Conservation (phyloP, 2,329 filamentous ascomycete species). For the Fusarium longipes region DNA sequence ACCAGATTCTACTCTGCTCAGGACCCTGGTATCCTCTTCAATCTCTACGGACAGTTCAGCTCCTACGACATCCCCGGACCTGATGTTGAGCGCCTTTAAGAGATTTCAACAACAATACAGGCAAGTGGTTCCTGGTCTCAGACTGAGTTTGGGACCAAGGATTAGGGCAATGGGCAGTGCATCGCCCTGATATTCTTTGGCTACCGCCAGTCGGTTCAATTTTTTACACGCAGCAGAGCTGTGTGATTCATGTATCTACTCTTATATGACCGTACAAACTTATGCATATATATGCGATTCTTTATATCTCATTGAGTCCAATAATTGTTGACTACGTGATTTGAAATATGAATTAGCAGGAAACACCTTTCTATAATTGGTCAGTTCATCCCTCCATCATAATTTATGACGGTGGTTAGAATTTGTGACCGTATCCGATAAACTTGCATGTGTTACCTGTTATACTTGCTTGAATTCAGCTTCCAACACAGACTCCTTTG, state of each 20-base stretch:
- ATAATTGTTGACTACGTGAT: no score
- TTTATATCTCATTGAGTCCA: background rate
- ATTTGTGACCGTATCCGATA: no score
- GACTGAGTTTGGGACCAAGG: background rate
- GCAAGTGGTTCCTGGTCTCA: slow-evolving; percentile 10
- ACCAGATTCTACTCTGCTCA: slow-evolving; percentile 51
- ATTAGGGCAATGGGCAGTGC: slow-evolving; percentile 7
- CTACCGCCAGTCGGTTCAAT: slow-evolving; percentile 27
- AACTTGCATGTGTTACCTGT: no score
- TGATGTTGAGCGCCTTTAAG: slow-evolving; percentile 27
- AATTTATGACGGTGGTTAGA: no score
- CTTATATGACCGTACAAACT: slow-evolving; percentile 24
- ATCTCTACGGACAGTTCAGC: slow-evolving; percentile 48
- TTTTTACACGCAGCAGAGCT: slow-evolving; percentile 27
- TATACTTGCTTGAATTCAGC: no score
- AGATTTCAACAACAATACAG: background rate
- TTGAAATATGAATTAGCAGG: no score
- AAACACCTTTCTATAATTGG: no score
- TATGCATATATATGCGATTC: background rate
- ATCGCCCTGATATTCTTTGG: slow-evolving; percentile 14
- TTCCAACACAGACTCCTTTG: no score
- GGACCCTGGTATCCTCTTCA: slow-evolving; percentile 53
- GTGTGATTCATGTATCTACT: slow-evolving; percentile 29
- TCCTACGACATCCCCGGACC: slow-evolving; percentile 52
- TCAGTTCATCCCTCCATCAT: no score